Evolutionary conservation across 1,284 basidiomycete genomes (phyloP).

Genomic region (Athelia psychrophila): DNA sequence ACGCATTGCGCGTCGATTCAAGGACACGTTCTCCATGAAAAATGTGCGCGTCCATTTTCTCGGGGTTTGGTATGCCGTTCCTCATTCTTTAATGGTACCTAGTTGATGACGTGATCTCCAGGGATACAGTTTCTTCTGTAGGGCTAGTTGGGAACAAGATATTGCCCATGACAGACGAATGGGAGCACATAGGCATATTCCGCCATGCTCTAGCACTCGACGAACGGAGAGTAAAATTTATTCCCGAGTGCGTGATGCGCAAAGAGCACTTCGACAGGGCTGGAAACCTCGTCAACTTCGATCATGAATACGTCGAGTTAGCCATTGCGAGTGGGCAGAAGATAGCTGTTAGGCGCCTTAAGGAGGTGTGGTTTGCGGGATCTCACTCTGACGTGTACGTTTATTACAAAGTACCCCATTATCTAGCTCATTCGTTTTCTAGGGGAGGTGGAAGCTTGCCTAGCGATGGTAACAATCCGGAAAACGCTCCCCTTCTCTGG

Average conservation of each 20-base stretch:
- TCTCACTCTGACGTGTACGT: constrained; percentile 3
- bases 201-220: constrained; percentile 12
- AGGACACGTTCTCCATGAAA: background rate
- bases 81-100: background rate
- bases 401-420: background rate
- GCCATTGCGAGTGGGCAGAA: too few relatives aligned
- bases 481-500: background rate
- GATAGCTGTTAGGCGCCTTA: background rate
- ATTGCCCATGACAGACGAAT: constrained; percentile 10
- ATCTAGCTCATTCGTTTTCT: background rate
- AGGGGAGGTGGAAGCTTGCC: constrained; percentile 1
- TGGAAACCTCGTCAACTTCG: background rate
- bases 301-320: background rate
- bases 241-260: constrained; percentile 17
- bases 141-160: constrained; percentile 13
- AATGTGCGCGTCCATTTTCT: constrained; percentile 18
- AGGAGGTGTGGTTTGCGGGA: constrained; percentile 6
- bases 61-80: constrained; percentile 17
- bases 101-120: constrained; percentile 1
- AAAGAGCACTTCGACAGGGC: background rate
- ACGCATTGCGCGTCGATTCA: background rate
- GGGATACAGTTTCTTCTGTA: constrained; percentile 4
- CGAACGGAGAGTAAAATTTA: constrained; percentile 26
- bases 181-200: background rate
- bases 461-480: background rate